Base-by-base conservation (phyloP, 2,329 filamentous ascomycete species). In the Colletotrichum camelliae region DNA sequence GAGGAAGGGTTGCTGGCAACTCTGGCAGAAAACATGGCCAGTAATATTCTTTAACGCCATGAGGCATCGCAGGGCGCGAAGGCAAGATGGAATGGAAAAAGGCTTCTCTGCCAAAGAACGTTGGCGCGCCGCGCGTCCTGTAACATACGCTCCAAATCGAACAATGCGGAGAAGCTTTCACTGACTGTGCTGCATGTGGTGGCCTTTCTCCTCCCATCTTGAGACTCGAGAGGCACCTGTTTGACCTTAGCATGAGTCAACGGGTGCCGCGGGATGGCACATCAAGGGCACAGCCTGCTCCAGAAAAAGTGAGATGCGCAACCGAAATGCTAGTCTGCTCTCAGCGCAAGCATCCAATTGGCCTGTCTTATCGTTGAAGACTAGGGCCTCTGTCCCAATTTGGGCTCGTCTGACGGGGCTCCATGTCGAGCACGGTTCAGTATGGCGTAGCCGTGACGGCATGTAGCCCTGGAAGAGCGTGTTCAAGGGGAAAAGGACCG, bases 371-470 rank as follows among this genome's bases (percentile, higher is more conserved):
- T 60, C 72, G 9, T 10, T 18, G 37, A 24, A 48, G 27, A 33
- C 57, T 39, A 39, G 66, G 65, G 21, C 37, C 12, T 65, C 13
- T 2, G 33, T 69, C 24, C 66, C 35, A 61, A 62, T 55, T 39
- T 62, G 37, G 35, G 24, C 21, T 27, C 15, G 52, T 18, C 43
- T 48, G 27, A 29, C 21, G 52, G 67, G 37, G 65, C 58, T 64
- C 62, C 29, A 21, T 67, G 62, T 52, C 29, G 12, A 72, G 66
- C 57, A 70, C 58, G 61, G 61, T 52, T 66, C 67, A 18, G 31
- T 18, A 65, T 75, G 62, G 58, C 39, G 73, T 73, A 73, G 73
- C 43, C 27, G 39, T 67, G 57, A 69, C 69, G 62, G 62, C 35
- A 65, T 21, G 33, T 18, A 64, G 61, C 61, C 13, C 35, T 29